Percentiles rank a stretch among this genome's conserved stretches.
These are phyloP conservation scores for Xylariales sp. DNA, from an alignment of 2,329 filamentous ascomycete genomes.

Conservation along the genomic window DNA sequence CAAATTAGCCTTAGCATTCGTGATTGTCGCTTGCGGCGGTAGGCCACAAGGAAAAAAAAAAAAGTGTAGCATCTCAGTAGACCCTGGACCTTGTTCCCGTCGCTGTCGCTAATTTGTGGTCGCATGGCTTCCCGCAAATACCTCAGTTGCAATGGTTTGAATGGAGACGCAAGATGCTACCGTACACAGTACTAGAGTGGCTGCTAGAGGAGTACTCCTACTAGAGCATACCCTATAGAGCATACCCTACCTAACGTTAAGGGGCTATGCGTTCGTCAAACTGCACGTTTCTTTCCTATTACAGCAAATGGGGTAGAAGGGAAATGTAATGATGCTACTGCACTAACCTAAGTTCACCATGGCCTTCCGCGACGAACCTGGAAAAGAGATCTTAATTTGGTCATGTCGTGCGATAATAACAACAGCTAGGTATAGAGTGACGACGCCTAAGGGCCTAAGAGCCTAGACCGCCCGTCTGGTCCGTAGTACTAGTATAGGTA, in stretches of 20 bases:
- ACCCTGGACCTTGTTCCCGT: conserved; percentile 34
- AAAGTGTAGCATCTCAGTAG: conserved; percentile 23
- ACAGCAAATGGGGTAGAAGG: conserved; percentile 17
- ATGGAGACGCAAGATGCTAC: conserved; percentile 31
- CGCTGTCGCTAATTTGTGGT: conserved; percentile 14
- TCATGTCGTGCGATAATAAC: conserved; percentile 19
- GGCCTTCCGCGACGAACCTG: background rate
- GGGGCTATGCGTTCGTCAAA: conserved; percentile 14
- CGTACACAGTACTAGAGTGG: conserved; percentile 25
- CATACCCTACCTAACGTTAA: conserved; percentile 7
- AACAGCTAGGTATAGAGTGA: conserved; percentile 8
- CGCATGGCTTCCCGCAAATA: conserved; percentile 36
- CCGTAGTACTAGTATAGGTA: background rate
- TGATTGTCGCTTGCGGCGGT: conserved; percentile 31
- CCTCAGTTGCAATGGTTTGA: conserved; percentile 36
- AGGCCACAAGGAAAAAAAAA: conserved; percentile 16
- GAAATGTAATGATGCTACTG: conserved; percentile 2
- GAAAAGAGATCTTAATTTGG: conserved; percentile 15
- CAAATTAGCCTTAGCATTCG: conserved; percentile 10
- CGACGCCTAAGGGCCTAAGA: conserved; percentile 14
- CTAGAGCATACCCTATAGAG: background rate
- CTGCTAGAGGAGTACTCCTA: no score
- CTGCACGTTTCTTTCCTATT: conserved; percentile 22
- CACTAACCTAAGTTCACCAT: conserved; percentile 6
- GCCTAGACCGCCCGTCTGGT: conserved; percentile 16